Base-by-base conservation (phyloP, 495 filamentous ascomycete species). In the Patellaria atrata region DNA sequence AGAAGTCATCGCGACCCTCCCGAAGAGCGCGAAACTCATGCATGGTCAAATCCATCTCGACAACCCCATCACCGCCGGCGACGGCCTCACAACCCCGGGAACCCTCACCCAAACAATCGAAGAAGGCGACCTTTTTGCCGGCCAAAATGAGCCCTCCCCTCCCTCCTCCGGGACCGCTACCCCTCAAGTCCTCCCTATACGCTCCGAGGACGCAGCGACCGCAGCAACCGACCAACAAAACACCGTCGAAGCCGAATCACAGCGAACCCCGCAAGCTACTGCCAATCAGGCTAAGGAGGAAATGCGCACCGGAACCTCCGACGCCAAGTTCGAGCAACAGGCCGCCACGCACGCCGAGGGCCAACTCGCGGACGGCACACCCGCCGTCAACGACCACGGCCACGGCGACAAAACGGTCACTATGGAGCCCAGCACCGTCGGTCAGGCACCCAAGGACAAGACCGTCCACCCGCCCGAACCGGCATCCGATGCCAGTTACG, bases 381-480 rank as follows among this genome's bases (percentile, higher is more conserved):
- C 58, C 4, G 42, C 32, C 3, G 21, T 45, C 21, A 38, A 37
- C n/a, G 35, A 49, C 26, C 43, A 59, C 40, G 50, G 45, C 6
- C 35, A 43, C 26, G 55, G 58, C 25, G 55, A 56, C 33, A 56
- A 51, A 42, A 52, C 41, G 14, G 43, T 35, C 2, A 45, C 52
- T n/a, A 55, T 59, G 47, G 57, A 61, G 21, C 52, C 58, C 4
- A 33, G 28, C 22, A 61, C 58, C 10, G 53, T 59, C 12, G 58
- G 56, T 2, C 58, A 61, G 35, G 58, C 52, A 28, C 50, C 54
- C 18, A 61, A 61, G 34, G 55, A 54, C 19, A 40, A 51, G 17
- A 37, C 44, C 0, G 31, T 53, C 13, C 36, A 41, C 16, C 16
- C 24, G 22, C 33, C 33, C 9, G 37, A 52, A 27, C 36, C 52